Evolutionary conservation across 2,329 filamentous ascomycete species (phyloP).

Genomic region (Epichloe typhina): DNA sequence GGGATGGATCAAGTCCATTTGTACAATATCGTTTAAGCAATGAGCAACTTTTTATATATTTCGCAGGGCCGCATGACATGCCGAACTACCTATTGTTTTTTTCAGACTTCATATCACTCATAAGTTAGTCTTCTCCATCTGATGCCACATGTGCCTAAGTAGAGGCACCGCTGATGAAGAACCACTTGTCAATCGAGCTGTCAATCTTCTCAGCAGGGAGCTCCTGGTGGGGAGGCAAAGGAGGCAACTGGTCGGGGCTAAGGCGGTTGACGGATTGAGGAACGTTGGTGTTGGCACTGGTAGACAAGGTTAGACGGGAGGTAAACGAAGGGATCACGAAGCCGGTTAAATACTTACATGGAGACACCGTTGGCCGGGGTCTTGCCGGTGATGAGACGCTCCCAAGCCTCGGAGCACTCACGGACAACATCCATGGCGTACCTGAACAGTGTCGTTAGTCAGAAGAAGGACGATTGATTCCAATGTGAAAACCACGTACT

Average conservation of each 20-base stretch:
- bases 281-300: constrained; percentile 72
- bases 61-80: constrained; percentile 1
- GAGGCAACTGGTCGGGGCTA: constrained; percentile 54
- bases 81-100: constrained; percentile 8
- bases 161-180: constrained; percentile 98
- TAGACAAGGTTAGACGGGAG: constrained; percentile 14
- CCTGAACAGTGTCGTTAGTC: constrained; percentile 25
- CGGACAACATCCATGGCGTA: constrained; percentile 93
- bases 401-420: constrained; percentile 95
- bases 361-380: constrained; percentile 62
- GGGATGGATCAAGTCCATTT: constrained; percentile 9
- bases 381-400: constrained; percentile 89
- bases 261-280: constrained; percentile 60
- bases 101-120: constrained; percentile 3
- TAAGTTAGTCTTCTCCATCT: neutral
- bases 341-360: constrained; percentile 48
- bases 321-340: neutral
- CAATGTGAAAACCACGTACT: constrained; percentile 31
- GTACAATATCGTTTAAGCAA: constrained; percentile 7
- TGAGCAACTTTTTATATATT: constrained; percentile 18
- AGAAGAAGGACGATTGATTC: too few relatives aligned
- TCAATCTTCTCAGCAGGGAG: constrained; percentile 80
- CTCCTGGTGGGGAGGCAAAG: constrained; percentile 69
- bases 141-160: constrained; percentile 35
- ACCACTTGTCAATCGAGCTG: constrained; percentile 98